A percentile compares a stretch with the other conserved stretches of the same genome.
Evolutionary conservation across 139 green algal species (phyloP).

Genomic region (Tetradesmus obliquus): DNA sequence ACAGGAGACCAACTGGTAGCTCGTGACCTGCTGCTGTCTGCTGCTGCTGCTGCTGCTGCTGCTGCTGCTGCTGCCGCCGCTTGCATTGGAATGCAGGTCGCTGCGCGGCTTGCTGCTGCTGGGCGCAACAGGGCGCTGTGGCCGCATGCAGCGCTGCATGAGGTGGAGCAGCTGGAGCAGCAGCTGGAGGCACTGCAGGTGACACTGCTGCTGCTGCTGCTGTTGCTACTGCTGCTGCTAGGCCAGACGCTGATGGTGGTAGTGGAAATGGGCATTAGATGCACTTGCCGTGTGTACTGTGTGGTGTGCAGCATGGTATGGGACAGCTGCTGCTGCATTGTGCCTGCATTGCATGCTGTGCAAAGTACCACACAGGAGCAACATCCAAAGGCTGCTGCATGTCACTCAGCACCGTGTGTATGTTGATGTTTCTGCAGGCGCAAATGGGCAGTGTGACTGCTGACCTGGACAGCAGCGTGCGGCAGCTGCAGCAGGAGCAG

Average conservation of each 20-base stretch:
- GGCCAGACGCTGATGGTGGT: neutral
- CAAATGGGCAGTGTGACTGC: neutral
- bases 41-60: neutral
- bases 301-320: neutral
- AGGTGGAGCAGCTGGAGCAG: slow-evolving; percentile 54
- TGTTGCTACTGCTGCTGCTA: neutral
- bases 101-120: slow-evolving; percentile 49
- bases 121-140: slow-evolving; percentile 58
- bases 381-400: neutral
- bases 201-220: neutral
- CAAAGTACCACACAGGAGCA: no score
- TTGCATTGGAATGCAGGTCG: slow-evolving; percentile 55
- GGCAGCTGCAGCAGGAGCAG: slow-evolving; percentile 22
- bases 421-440: neutral
- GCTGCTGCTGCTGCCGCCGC: neutral
- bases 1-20: no score
- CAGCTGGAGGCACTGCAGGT: slow-evolving; percentile 1
- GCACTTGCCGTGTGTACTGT: neutral
- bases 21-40: neutral
- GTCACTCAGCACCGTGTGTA: neutral
- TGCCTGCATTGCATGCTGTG: neutral
- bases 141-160: slow-evolving; percentile 59
- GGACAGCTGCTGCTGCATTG: neutral
- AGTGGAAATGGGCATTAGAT: neutral
- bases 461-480: neutral